These are phyloP conservation scores for Xylariaceae sp. DNA, from an alignment of 2,329 filamentous ascomycete species.

Conservation along the genomic window DNA sequence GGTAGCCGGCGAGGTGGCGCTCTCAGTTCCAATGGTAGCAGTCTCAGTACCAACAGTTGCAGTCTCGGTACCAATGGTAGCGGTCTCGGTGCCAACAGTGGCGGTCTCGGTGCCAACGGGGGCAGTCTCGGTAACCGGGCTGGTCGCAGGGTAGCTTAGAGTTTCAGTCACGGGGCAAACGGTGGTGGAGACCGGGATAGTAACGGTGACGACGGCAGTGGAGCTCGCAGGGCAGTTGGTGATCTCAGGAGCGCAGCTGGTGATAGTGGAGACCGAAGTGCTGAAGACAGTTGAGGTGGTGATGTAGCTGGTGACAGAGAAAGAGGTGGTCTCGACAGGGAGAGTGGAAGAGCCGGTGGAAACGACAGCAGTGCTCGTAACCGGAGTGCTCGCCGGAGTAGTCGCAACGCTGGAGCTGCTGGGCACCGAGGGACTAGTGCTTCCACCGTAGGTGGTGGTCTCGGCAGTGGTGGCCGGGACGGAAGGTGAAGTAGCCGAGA, in stretches of 20 bases:
- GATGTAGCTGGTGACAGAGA: slow-evolving; percentile 34
- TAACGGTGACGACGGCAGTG: slow-evolving; percentile 47
- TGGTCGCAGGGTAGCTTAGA: slow-evolving; percentile 29
- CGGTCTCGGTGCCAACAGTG: too few relatives aligned
- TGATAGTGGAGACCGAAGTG: slow-evolving; percentile 46
- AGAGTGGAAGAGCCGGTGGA: slow-evolving; percentile 12
- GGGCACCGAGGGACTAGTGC: slow-evolving; percentile 1
- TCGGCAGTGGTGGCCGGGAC: slow-evolving; percentile 14
- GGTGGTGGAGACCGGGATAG: slow-evolving; percentile 54
- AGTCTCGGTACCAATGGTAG: slow-evolving; percentile 14
- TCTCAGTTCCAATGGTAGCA: slow-evolving; percentile 2
- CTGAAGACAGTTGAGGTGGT: slow-evolving; percentile 48
- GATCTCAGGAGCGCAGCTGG: slow-evolving; percentile 46
- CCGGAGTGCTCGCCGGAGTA: slow-evolving; percentile 4
- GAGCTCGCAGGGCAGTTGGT: slow-evolving; percentile 44
- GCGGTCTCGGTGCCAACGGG: slow-evolving; percentile 2
- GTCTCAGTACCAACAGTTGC: slow-evolving; percentile 6
- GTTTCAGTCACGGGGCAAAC: slow-evolving; percentile 59
- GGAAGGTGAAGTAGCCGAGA: slow-evolving; percentile 16
- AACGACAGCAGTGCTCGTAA: slow-evolving; percentile 11
- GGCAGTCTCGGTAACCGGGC: slow-evolving; percentile 7
- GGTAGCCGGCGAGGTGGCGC: slow-evolving; percentile 9
- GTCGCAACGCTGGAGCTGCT: slow-evolving; percentile 13
- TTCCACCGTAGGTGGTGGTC: slow-evolving; percentile 1
- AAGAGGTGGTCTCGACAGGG: slow-evolving; percentile 16